These are phyloP conservation scores for Fusarium metavorans DNA, from an alignment of 2,329 filamentous ascomycete species.

Conservation along the genomic window DNA sequence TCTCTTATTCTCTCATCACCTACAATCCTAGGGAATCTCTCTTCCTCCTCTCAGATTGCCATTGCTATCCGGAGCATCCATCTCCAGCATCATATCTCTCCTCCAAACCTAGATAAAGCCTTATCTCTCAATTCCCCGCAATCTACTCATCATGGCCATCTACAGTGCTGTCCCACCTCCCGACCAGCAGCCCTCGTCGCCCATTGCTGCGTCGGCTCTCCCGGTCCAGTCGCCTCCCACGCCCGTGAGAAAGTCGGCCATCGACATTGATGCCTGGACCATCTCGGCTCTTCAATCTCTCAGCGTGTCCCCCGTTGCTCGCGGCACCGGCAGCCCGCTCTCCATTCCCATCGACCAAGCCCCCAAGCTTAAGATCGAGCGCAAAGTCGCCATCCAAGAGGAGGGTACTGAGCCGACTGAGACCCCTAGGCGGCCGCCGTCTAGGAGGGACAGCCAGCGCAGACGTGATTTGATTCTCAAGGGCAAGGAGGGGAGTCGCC, in stretches of 20 bases:
- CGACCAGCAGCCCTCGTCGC: slow-evolving; percentile 46
- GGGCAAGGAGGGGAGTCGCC: slow-evolving; percentile 90
- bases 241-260: slow-evolving; percentile 43
- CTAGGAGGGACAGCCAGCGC: slow-evolving; percentile 66
- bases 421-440: slow-evolving; percentile 58
- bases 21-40: neutral
- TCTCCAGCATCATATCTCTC: neutral
- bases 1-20: slow-evolving; percentile 7
- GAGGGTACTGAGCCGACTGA: slow-evolving; percentile 42
- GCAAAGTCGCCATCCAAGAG: slow-evolving; percentile 36
- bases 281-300: slow-evolving; percentile 67
- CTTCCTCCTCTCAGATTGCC: neutral
- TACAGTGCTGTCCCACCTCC: slow-evolving; percentile 65
- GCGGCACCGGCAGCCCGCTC: slow-evolving; percentile 72
- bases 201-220: slow-evolving; percentile 33
- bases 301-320: slow-evolving; percentile 66
- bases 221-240: slow-evolving; percentile 39
- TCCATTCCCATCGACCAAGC: slow-evolving; percentile 80
- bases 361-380: slow-evolving; percentile 29
- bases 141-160: slow-evolving; percentile 59
- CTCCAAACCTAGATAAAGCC: slow-evolving; percentile 1
- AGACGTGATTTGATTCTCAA: slow-evolving; percentile 82
- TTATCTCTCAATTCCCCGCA: slow-evolving; percentile 7
- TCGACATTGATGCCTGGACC: slow-evolving; percentile 78
- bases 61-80: slow-evolving; percentile 2